A percentile compares a stretch with the other conserved stretches of the same genome.
These are phyloP conservation scores for Oemleria cerasiformis DNA, from an alignment of 306 rosid genomes.

Conservation along the genomic window DNA sequence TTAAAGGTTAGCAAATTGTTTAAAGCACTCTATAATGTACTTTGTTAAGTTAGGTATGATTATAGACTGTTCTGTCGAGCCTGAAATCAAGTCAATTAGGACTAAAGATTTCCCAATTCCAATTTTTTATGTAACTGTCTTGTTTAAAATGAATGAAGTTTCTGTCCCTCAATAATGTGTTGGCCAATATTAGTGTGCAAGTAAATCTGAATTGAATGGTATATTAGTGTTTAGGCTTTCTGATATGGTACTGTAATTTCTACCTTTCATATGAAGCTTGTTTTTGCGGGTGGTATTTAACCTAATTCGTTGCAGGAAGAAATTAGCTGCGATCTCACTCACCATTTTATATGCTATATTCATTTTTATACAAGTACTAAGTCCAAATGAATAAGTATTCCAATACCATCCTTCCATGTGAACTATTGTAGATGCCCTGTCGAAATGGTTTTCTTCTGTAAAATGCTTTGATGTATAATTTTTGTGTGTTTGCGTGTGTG, in stretches of 20 bases:
- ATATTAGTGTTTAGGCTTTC: background rate
- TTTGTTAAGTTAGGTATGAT: slow-evolving; percentile 37
- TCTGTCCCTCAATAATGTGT: background rate
- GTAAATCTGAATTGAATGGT: background rate
- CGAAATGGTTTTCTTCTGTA: background rate
- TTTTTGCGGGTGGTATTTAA: background rate
- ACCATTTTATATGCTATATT: background rate
- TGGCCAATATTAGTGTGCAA: background rate
- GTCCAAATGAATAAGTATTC: background rate
- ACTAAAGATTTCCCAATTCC: slow-evolving; percentile 14
- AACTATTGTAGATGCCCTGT: background rate
- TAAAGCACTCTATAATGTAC: slow-evolving; percentile 41
- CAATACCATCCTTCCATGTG: background rate
- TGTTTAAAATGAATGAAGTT: slow-evolving; percentile 17
- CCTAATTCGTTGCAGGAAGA: background rate
- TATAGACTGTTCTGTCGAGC: slow-evolving; percentile 43
- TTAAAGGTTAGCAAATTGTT: slow-evolving; percentile 49
- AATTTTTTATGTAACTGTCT: slow-evolving; percentile 46
- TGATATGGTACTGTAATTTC: background rate
- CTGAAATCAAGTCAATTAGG: slow-evolving; percentile 24
- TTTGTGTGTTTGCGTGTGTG: background rate
- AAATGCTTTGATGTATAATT: background rate
- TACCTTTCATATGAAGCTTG: background rate
- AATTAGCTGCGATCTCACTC: background rate
- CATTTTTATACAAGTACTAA: background rate